These are phyloP conservation scores for Sporothrix dimorphospora DNA, from an alignment of 2,329 filamentous ascomycete genomes.

Conservation along the genomic window DNA sequence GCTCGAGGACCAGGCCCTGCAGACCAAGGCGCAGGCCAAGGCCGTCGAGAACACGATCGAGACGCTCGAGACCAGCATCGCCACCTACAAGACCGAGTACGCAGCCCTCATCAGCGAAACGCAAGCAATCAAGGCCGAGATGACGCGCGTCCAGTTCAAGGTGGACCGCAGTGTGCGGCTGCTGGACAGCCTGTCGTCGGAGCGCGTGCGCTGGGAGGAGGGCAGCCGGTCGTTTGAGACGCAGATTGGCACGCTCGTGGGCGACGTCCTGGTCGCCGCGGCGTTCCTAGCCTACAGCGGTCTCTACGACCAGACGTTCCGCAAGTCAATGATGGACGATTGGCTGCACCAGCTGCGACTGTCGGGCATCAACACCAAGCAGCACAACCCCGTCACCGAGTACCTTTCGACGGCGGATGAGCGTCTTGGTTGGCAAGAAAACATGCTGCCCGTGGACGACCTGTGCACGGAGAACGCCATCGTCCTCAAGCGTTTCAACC, in stretches of 20 bases:
- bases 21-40: slow-evolving; percentile 91
- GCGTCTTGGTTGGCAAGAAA: slow-evolving; percentile 90
- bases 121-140: slow-evolving; percentile 94
- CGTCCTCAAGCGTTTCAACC: slow-evolving; percentile 95
- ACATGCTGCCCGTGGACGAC: slow-evolving; percentile 91
- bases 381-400: slow-evolving; percentile 91
- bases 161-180: slow-evolving; percentile 94
- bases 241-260: slow-evolving; percentile 94
- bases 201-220: slow-evolving; percentile 91
- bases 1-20: slow-evolving; percentile 83
- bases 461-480: slow-evolving; percentile 99
- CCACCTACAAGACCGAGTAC: slow-evolving; percentile 94
- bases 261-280: slow-evolving; percentile 93
- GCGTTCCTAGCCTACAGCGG: slow-evolving; percentile 97
- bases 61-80: slow-evolving; percentile 85
- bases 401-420: slow-evolving; percentile 97
- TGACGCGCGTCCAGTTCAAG: slow-evolving; percentile 96
- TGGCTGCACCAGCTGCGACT: slow-evolving; percentile 92
- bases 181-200: slow-evolving; percentile 91
- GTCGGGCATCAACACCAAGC: slow-evolving; percentile 92
- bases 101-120: slow-evolving; percentile 95
- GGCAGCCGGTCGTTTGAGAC: slow-evolving; percentile 98
- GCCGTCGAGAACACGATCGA: slow-evolving; percentile 87
- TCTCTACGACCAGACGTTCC: slow-evolving; percentile 96
- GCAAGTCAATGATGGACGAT: slow-evolving; percentile 96